These are phyloP conservation scores for Protostelium mycophagum DNA, from an alignment of 78 protist species.

Conservation along the genomic window DNA sequence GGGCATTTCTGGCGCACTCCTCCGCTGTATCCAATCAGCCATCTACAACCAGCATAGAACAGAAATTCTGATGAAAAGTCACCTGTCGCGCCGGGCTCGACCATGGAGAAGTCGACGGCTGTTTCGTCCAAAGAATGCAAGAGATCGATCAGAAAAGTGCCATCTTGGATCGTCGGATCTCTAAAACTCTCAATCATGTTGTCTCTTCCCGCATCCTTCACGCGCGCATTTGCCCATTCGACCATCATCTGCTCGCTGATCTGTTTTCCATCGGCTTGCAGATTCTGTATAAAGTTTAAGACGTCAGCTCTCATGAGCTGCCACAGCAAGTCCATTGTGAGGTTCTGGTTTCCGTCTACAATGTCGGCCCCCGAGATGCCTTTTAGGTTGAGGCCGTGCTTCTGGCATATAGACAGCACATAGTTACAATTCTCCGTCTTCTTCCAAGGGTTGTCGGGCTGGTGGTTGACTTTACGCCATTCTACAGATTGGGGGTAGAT, in stretches of 20 bases:
- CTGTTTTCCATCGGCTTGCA: slow-evolving; percentile 19
- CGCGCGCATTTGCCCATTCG: slow-evolving; percentile 64
- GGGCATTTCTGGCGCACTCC: slow-evolving; percentile 40
- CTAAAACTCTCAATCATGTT: slow-evolving; percentile 37
- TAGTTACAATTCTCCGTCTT: slow-evolving; percentile 83
- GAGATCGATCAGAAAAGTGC: slow-evolving; percentile 66
- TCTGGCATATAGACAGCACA: slow-evolving; percentile 62
- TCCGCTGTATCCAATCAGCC: background rate
- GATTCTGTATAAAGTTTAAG: slow-evolving; percentile 21
- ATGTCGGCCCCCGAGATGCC: slow-evolving; percentile 85
- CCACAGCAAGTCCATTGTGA: slow-evolving; percentile 80
- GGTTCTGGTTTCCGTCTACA: slow-evolving; percentile 73
- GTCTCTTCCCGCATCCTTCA: background rate
- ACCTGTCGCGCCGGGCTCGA: slow-evolving; percentile 44
- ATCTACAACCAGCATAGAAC: background rate
- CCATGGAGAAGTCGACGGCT: slow-evolving; percentile 27
- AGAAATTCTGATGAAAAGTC: no score
- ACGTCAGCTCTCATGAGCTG: slow-evolving; percentile 84
- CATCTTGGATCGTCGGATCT: slow-evolving; percentile 45
- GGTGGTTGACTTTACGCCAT: slow-evolving; percentile 35
- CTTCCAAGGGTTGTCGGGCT: slow-evolving; percentile 56
- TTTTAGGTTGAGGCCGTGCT: slow-evolving; percentile 55
- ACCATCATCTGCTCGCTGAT: slow-evolving; percentile 70
- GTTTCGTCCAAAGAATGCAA: slow-evolving; percentile 37
- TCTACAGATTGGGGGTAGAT: slow-evolving; percentile 57